Conservation (phyloP, 257 asterid species). For the Fraxinus anomala region DNA sequence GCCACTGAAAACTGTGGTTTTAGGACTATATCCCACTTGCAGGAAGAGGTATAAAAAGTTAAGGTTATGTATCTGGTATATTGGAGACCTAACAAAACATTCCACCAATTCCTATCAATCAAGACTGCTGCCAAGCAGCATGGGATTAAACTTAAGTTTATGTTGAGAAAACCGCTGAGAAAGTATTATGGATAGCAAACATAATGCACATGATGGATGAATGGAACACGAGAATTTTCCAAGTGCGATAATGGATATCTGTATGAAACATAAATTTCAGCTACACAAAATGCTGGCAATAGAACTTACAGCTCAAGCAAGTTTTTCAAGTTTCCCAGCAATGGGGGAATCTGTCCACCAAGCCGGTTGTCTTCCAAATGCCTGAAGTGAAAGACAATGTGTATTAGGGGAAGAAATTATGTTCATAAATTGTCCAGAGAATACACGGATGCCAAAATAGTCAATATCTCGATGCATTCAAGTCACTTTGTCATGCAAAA, state of each 20-base stretch:
- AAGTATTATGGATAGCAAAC: not conserved
- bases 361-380: slow-evolving; percentile 79
- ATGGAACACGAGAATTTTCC: not conserved
- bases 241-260: not conserved
- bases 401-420: slow-evolving; percentile 9
- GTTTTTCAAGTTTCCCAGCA: slow-evolving; percentile 51
- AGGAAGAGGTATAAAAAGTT: not conserved
- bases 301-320: slow-evolving; percentile 76
- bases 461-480: not conserved
- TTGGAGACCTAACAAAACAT: not conserved
- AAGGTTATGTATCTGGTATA: not conserved
- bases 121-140: not conserved
- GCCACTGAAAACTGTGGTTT: not conserved
- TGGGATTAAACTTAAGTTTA: not conserved
- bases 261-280: not conserved
- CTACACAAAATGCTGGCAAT: not conserved
- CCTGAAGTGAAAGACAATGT: slow-evolving; percentile 44
- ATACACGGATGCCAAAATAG: not conserved
- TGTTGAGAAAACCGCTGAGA: not conserved
- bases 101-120: not conserved
- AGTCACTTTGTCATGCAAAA: not conserved
- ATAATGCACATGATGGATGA: not conserved
- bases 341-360: slow-evolving; percentile 63
- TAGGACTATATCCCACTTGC: not conserved
- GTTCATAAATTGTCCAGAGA: not conserved